phyloP scores from a whole-genome alignment of 1,284 basidiomycete species.

The Cryptococcus floricola region DNA sequence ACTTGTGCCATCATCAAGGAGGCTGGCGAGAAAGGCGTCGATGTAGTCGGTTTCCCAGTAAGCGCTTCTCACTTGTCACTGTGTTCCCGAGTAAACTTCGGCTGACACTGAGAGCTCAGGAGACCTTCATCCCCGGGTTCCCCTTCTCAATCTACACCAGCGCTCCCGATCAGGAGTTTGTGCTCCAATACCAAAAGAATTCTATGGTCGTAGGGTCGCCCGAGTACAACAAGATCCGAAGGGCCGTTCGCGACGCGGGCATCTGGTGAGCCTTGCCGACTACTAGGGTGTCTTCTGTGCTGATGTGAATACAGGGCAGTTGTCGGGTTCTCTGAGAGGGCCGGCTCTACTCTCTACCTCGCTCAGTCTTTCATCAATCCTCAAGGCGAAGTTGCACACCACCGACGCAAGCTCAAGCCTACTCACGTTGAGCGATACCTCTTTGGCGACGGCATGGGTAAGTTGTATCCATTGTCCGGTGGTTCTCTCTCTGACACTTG shows the following conservation, averaged over 20 bases:
- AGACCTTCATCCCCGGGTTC: conserved; percentile 14
- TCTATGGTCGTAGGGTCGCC: conserved; percentile 11
- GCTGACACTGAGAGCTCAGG: neutral
- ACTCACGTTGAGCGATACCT: conserved; percentile 16
- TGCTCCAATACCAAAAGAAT: conserved; percentile 14
- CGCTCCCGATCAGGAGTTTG: conserved; percentile 8
- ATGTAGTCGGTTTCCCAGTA: conserved; percentile 12
- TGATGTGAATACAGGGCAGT: conserved; percentile 6
- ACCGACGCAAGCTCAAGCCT: conserved; percentile 15
- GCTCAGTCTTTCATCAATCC: conserved; percentile 12
- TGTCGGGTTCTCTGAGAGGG: conserved; percentile 13
- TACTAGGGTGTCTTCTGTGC: neutral
- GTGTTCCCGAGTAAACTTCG: no score
- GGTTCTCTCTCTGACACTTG: neutral
- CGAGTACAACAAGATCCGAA: conserved; percentile 12
- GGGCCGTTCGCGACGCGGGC: conserved; percentile 6
- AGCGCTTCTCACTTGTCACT: neutral
- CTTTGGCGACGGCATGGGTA: conserved; percentile 12
- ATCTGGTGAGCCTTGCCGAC: conserved; percentile 4
- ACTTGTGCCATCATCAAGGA: conserved; percentile 12
- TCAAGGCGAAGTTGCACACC: conserved; percentile 7
- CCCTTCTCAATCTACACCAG: conserved; percentile 7
- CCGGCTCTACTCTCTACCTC: conserved; percentile 13
- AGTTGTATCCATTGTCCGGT: neutral
- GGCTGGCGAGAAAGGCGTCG: conserved; percentile 12